Evolutionary conservation across 352 stramenopile genomes (phyloP).

Genomic region (Phytophthora citrophthora): DNA sequence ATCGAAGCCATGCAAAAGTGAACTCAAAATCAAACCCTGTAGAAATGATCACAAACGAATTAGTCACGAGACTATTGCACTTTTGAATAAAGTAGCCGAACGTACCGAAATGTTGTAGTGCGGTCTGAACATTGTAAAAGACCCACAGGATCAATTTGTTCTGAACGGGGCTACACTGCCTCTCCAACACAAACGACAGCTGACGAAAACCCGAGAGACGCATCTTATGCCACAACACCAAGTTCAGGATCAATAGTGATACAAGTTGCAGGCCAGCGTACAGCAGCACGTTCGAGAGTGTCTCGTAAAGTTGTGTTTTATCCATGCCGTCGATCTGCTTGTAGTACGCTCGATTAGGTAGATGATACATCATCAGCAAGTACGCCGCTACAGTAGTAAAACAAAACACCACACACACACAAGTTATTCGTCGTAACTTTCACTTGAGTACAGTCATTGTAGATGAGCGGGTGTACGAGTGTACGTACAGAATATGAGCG

Average conservation of each 20-base stretch:
- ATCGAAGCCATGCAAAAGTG: slow-evolving; percentile 15
- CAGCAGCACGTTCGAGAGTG: slow-evolving; percentile 24
- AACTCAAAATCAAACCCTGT: slow-evolving; percentile 15
- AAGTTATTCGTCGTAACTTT: background rate
- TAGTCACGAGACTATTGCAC: background rate
- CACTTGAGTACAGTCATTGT: too few species aligned
- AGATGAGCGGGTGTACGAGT: too few species aligned
- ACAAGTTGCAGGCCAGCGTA: slow-evolving; percentile 43
- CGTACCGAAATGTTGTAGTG: slow-evolving; percentile 35
- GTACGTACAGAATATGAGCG: slow-evolving; percentile 24
- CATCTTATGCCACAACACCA: slow-evolving; percentile 26
- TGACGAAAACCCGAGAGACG: slow-evolving; percentile 29
- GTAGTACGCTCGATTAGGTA: slow-evolving; percentile 40
- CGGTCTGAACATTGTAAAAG: slow-evolving; percentile 33
- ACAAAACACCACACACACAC: background rate
- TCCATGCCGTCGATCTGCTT: slow-evolving; percentile 26
- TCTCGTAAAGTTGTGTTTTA: slow-evolving; percentile 2
- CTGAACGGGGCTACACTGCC: slow-evolving; percentile 35
- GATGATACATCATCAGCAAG: slow-evolving; percentile 24
- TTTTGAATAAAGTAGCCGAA: too few species aligned
- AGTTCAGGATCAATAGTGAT: slow-evolving; percentile 36
- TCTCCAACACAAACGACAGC: slow-evolving; percentile 47
- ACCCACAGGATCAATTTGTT: slow-evolving; percentile 47
- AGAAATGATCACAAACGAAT: background rate
- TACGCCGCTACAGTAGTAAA: slow-evolving; percentile 5